Evolutionary conservation across 768 basidiomycete genomes (phyloP), one percentile per base, ranked within the genome.

Genomic region (Cantharellus cinnabarinus): DNA sequence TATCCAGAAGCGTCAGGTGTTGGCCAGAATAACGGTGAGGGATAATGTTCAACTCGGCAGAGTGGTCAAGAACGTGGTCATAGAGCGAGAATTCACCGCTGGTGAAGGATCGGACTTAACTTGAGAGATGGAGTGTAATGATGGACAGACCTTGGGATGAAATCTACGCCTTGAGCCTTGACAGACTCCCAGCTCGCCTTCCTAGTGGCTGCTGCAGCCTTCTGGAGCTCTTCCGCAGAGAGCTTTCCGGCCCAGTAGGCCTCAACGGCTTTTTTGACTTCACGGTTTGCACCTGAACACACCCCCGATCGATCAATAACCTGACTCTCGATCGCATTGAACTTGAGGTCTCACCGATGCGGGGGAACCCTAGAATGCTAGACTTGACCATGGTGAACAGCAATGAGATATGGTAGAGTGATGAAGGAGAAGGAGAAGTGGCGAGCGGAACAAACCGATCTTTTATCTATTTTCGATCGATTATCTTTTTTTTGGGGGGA

Each of bases 21-120:
- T 88, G 84, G 57, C 85, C 83, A 61, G 79, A 74, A 71, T 98
- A 99, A 65, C 93, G 88, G 73, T 87, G 81, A 65, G 94, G 94
- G 71, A 99, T 87, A 67, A 85, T 89, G 70, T 97, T 95, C 80
- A 99, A 94, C 51, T 86, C 82, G 62, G 84, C 80, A 63, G 90
- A 90, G 74, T 94, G 90, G 74, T 98, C 94, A 67, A 98, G 82
- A 70, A 97, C 89, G 71, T 98, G 94, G 73, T 97, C 94, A 71
- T 97, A 99, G 62, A 99, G 81, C 41, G 95, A 86, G 72, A 99
- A 99, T 69, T 98, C 95, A 67, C 94, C 94, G 67, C 95, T 99
- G 66, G 54, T 64, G n/a, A 54, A 59, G 51, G 42, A 56, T 62
- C 38, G 54, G 55, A 61, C 57, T 50, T n/a, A 57, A 35, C 48